Evolutionary conservation across 306 rosid genomes (phyloP), one percentile per base, ranked within the genome.

Genomic region (Pterocarpus macrocarpus): DNA sequence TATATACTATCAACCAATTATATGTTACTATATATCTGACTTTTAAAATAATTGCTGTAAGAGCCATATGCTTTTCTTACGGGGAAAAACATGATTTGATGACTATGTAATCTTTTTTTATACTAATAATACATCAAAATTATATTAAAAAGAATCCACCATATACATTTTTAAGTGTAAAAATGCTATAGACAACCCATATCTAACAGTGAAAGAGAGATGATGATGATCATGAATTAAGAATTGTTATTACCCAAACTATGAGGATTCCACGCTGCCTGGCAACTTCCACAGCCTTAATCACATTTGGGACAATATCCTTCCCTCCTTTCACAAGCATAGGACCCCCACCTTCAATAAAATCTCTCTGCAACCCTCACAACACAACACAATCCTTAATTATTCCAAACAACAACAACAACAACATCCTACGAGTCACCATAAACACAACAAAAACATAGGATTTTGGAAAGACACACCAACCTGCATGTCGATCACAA

Each of bases 401-500:
- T 77, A 50, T 30, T 78, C 10, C 57, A 4, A 71, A 7, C 53
- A 47, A 5, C n/a, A 3, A 4, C 53, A 1, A 47, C 53, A 47
- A 47, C 12, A 47, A 47, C 53, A 38, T 22, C 28, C 28, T 22
- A 22, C 28, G 28, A 22, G 28, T 22, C 28, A 22, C 28, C 28
- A 22, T 1, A 22, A 22, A 22, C 28, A 45, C 13, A 76, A 9
- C 5, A 47, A 9, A 47, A 1, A 12, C 17, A 11, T 52, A 52
- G 6, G 58, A 52, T 55, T 13, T 8, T 44, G 44, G 58, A 63
- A 78, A 70, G 32, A 78, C 43, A 64, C 44, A 86, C 36, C 10
- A 38, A 84, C 99, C 97, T 93, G 97, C 97, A 93, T 90, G 80
- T 90, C 97, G 22, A 95, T 89, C 16, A 95, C 93, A 38, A 95